These are phyloP conservation scores for Penicillium frequentans DNA, from an alignment of 2,329 filamentous ascomycete genomes.

Conservation along the genomic window DNA sequence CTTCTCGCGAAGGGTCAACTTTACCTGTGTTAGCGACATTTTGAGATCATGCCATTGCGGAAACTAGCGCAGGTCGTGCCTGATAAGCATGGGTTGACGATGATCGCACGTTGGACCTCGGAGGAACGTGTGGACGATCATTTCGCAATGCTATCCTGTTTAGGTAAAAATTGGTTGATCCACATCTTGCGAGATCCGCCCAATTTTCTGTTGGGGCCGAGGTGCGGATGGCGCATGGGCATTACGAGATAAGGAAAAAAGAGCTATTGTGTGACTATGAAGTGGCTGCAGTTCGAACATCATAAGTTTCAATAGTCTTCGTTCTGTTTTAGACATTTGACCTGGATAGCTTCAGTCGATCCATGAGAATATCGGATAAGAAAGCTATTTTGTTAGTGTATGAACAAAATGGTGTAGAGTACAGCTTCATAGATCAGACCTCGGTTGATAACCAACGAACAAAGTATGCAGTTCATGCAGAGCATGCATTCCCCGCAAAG, in stretches of 20 bases:
- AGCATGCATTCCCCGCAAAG: not conserved
- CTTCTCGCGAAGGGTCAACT: slow-evolving; percentile 31
- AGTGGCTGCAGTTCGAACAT: too few species aligned
- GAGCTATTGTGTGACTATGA: not conserved
- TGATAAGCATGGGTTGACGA: slow-evolving; percentile 1
- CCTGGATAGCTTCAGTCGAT: too few species aligned
- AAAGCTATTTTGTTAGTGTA: too few species aligned
- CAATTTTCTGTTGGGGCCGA: slow-evolving; percentile 4
- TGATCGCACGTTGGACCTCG: slow-evolving; percentile 3
- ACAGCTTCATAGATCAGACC: too few species aligned
- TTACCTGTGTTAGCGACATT: slow-evolving; percentile 20
- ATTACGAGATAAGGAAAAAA: not conserved
- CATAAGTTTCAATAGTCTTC: too few species aligned
- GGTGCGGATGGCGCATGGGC: not conserved
- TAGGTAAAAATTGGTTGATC: slow-evolving; percentile 9
- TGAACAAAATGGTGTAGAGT: too few species aligned
- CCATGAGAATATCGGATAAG: too few species aligned
- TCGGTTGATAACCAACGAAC: too few species aligned
- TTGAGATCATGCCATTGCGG: not conserved
- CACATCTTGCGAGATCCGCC: not conserved
- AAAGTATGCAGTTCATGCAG: not conserved
- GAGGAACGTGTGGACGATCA: not conserved
- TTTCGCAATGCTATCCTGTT: slow-evolving; percentile 19
- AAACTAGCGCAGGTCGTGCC: not conserved
- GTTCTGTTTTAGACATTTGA: too few species aligned